Conservation (phyloP, 805 yeast species). For the Diddensiella santjacobensis region DNA sequence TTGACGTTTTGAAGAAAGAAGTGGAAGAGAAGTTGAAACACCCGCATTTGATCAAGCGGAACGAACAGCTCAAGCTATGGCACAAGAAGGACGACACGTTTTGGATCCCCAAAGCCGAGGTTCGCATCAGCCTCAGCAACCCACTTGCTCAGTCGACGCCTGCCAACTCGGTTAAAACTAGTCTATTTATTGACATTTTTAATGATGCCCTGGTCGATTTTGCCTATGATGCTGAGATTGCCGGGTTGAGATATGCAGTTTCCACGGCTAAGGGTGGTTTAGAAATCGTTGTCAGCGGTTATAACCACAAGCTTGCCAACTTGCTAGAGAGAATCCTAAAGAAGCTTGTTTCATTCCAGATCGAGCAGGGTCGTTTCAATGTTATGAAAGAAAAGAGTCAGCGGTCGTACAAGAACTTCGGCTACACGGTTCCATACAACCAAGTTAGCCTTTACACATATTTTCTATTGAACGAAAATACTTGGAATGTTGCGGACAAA, state of each 20-base stretch:
- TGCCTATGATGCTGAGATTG: constrained; percentile 80
- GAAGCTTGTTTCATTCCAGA: constrained; percentile 47
- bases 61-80: constrained; percentile 64
- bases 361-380: constrained; percentile 58
- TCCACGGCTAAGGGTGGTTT: constrained; percentile 66
- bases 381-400: constrained; percentile 59
- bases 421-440: constrained; percentile 69
- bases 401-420: constrained; percentile 64
- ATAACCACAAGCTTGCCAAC: constrained; percentile 70
- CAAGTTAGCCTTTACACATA: constrained; percentile 66
- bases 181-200: constrained; percentile 63
- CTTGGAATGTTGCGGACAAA: constrained; percentile 65
- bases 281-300: constrained; percentile 66
- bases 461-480: constrained; percentile 64
- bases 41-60: constrained; percentile 59
- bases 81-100: constrained; percentile 85
- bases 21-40: constrained; percentile 39
- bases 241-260: constrained; percentile 63
- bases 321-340: constrained; percentile 59
- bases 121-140: constrained; percentile 56
- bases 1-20: constrained; percentile 50
- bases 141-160: constrained; percentile 64
- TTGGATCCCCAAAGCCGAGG: constrained; percentile 80
- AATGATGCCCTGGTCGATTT: constrained; percentile 72
- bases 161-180: constrained; percentile 51